phyloP scores from a whole-genome alignment of 2,329 filamentous ascomycete species.

The Helminthosporium solani region DNA sequence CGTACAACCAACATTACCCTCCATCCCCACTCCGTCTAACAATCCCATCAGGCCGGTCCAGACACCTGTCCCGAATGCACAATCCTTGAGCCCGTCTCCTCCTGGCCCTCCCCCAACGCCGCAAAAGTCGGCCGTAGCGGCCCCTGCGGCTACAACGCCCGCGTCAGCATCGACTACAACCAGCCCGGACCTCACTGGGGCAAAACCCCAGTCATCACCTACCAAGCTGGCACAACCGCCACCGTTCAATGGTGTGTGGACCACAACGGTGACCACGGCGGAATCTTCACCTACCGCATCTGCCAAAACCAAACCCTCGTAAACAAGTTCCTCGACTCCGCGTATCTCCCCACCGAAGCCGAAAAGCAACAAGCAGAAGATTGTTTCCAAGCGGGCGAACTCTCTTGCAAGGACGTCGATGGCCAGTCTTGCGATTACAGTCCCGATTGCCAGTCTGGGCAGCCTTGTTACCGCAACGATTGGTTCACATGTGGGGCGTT shows the following conservation, averaged over 20 bases:
- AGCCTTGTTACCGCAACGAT: conserved; percentile 36
- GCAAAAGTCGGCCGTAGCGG: conserved; percentile 33
- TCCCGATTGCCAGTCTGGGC: conserved; percentile 30
- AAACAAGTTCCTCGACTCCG: conserved; percentile 32
- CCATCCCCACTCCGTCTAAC: background rate
- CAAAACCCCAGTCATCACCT: conserved; percentile 30
- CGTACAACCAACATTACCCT: background rate
- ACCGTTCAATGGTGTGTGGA: conserved; percentile 39
- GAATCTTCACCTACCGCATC: conserved; percentile 38
- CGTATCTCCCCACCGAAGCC: conserved; percentile 34
- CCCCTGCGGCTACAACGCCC: conserved; percentile 40
- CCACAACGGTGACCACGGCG: conserved; percentile 37
- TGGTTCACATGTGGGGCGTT: conserved; percentile 40
- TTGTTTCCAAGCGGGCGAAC: conserved; percentile 29
- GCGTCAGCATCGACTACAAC: conserved; percentile 37
- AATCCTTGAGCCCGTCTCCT: conserved; percentile 35
- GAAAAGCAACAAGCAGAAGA: conserved; percentile 38
- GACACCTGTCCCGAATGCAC: conserved; percentile 40
- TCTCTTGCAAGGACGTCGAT: conserved; percentile 35
- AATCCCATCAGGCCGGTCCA: conserved; percentile 20
- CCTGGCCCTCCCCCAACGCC: conserved; percentile 33
- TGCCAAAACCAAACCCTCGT: conserved; percentile 36
- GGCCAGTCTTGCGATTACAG: conserved; percentile 35
- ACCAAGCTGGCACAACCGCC: conserved; percentile 30
- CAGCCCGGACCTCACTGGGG: conserved; percentile 36